Evolutionary conservation across 306 rosid species (phyloP), one percentile per base, ranked within the genome.

Genomic region (Medicago lupulina): DNA sequence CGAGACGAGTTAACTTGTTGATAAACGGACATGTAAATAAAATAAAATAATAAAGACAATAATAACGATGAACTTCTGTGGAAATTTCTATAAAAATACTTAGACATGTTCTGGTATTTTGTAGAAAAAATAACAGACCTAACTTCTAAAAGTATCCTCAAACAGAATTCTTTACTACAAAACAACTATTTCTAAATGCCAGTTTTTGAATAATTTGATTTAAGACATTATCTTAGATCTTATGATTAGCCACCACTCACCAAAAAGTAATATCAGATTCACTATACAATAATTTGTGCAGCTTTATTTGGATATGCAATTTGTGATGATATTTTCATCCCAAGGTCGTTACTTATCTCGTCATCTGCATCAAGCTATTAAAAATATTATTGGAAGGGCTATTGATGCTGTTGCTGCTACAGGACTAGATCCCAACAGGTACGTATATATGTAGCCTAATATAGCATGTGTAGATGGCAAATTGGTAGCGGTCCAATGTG

Each of bases 241-340:
- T 13, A 46, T 12, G 16, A 46, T 13, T 13, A 13, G 51, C 13
- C 51, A 70, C 49, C 7, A 13, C 16, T 46, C 51, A 70, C 49
- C 9, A 68, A 67, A 64, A 44, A 15, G 38, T n/a, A 50, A 64
- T 67, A 39, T 72, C 16, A 72, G 3, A 55, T 57, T 67, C 58
- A 74, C 9, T 12, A 16, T 38, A 66, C 2, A 31, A 66, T 71
- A 31, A 57, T 67, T 43, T 67, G 4, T 76, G 88, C 88, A 95
- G 97, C 88, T 95, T 70, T 92, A 92, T 74, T 85, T 95, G 86
- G 98, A 95, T 73, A 88, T 95, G 97, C 91, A 95, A 89, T 95
- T 95, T 81, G 97, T 92, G 82, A 85, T 92, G 84, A 83, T 92
- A 55, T 95, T 95, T 83, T 46, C 97, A 47, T 87, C 97, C 55